These are phyloP conservation scores for Ustulina deusta DNA, from an alignment of 2,329 filamentous ascomycete species.

Conservation along the genomic window DNA sequence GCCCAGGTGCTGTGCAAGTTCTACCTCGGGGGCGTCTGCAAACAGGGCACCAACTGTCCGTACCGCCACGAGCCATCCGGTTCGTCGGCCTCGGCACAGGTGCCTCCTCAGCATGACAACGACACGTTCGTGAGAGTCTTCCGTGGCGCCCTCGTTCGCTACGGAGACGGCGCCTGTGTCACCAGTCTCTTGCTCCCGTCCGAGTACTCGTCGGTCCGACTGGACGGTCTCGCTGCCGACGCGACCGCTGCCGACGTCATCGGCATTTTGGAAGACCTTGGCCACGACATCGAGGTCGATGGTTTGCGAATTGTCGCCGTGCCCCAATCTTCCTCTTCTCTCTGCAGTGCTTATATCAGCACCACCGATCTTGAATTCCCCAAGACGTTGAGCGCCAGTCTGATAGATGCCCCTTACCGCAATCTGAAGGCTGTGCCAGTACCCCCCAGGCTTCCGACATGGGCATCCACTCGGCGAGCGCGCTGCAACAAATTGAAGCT, in stretches of 20 bases:
- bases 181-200: conserved; percentile 24
- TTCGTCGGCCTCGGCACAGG: background rate
- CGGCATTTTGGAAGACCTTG: conserved; percentile 19
- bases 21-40: conserved; percentile 27
- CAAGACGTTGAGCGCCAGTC: conserved; percentile 22
- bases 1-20: conserved; percentile 29
- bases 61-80: conserved; percentile 20
- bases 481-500: conserved; percentile 31
- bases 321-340: conserved; percentile 19
- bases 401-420: conserved; percentile 3
- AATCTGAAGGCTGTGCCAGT: conserved; percentile 26
- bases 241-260: conserved; percentile 25
- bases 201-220: conserved; percentile 32
- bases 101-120: conserved; percentile 6
- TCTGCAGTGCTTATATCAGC: conserved; percentile 31
- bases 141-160: conserved; percentile 29
- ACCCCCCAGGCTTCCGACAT: conserved; percentile 28
- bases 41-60: conserved; percentile 25
- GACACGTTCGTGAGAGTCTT: conserved; percentile 29
- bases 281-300: conserved; percentile 33
- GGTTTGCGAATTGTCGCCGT: conserved; percentile 25
- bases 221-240: conserved; percentile 23
- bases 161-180: conserved; percentile 34
- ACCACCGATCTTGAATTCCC: conserved; percentile 29
- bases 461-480: conserved; percentile 35